Base-by-base conservation (phyloP, 371 early-diverging fungal species). In the Apophysomyces elegans region DNA sequence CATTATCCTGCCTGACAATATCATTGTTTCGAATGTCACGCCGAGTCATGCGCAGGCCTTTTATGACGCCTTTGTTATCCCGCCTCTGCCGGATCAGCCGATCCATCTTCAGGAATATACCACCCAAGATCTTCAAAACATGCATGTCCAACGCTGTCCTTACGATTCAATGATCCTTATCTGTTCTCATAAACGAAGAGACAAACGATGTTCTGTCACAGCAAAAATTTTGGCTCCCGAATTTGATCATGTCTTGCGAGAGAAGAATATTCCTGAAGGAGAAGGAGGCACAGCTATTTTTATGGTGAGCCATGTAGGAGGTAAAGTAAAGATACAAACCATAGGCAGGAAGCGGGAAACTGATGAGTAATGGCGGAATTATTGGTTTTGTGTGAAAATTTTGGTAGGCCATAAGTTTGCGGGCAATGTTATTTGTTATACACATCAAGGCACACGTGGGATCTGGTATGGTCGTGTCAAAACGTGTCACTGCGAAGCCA, bases 171-270 rank as follows among this genome's bases (percentile, higher is more conserved):
- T 79, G 11, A 68, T 92, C 9, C 71, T 92, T 60, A 86, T 92
- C 14, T 92, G 93, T 67, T 86, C 88, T 3, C 93, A 92, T 71
- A 78, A 77, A 63, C 85, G 85, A 62, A 72, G 93, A 56, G 93
- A 92, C 66, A 91, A 91, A 72, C 78, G 91, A 8, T 92, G 93
- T 66, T 90, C 91, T 26, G 79, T 89, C 9, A 81, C 88, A 0
- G 93, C 90, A 0, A 90, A 90, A 0, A 72, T 90, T 58, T 77
- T 92, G 58, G 79, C 84, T 7, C 76, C 86, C 26, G 90, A 90
- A 72, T 86, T 92, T 64, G 74, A 78, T 21, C 76, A 75, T 21
- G 75, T 83, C 18, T 59, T 86, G 43, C 64, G 79, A 58, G 82
- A 84, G 38, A 79, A 83, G 67, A 84, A 84, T 13, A 58, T 89